Evolutionary conservation across 73 alveolate species (phyloP).

Genomic region (Uronychia setigera): DNA sequence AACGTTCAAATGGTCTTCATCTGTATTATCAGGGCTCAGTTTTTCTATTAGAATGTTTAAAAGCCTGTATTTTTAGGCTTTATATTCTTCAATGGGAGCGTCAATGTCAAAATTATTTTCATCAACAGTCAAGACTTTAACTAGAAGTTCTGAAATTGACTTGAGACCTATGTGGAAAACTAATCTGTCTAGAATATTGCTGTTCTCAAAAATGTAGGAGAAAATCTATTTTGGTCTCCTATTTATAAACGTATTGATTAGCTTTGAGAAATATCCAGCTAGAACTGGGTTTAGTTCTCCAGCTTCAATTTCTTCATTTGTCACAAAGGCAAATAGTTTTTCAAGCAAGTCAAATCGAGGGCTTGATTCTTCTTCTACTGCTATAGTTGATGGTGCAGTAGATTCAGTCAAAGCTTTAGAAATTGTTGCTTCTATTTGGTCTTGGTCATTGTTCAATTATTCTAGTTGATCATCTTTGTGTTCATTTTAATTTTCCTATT

Average conservation of each 20-base stretch:
- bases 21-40: slow-evolving; percentile 1
- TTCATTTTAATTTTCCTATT: not conserved
- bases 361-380: not conserved
- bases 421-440: not conserved
- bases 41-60: not conserved
- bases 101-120: slow-evolving; percentile 22
- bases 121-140: slow-evolving; percentile 42
- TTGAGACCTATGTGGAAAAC: slow-evolving; percentile 35
- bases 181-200: not conserved
- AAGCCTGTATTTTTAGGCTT: not conserved
- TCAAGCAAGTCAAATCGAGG: slow-evolving; percentile 27
- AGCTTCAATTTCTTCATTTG: slow-evolving; percentile 16
- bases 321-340: slow-evolving; percentile 35
- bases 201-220: not conserved
- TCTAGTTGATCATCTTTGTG: not conserved
- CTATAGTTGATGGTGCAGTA: not conserved
- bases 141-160: slow-evolving; percentile 48
- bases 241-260: slow-evolving; percentile 36
- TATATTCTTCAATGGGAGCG: not conserved
- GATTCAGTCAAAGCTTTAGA: not conserved
- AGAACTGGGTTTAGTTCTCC: slow-evolving; percentile 55
- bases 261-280: slow-evolving; percentile 59
- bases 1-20: slow-evolving; percentile 13
- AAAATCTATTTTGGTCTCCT: slow-evolving; percentile 23
- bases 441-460: not conserved